Percentiles rank a stretch among this genome's conserved stretches.
phyloP scores from a whole-genome alignment of 108 stramenopile species.

The Heterococcus sp. region DNA sequence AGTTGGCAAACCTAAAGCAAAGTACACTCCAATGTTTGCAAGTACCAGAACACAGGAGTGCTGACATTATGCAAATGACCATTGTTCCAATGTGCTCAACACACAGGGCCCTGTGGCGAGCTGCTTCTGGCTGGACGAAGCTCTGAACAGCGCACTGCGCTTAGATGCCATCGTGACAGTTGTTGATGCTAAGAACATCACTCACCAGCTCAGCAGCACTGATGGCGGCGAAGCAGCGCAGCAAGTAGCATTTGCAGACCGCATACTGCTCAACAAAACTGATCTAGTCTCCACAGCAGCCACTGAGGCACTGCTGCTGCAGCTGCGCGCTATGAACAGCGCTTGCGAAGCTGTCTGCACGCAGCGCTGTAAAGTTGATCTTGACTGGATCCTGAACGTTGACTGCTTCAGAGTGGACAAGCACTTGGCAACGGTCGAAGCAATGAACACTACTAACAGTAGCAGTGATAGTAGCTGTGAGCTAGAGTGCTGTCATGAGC shows the following conservation, averaged over 20 bases:
- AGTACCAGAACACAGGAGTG: no score
- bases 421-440: not conserved
- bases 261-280: constrained; percentile 59
- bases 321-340: constrained; percentile 66
- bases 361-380: constrained; percentile 71
- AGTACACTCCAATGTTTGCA: no score
- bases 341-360: constrained; percentile 72
- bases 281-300: constrained; percentile 50
- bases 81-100: no score
- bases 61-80: no score
- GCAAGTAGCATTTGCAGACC: constrained; percentile 80
- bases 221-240: constrained; percentile 80
- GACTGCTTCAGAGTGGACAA: constrained; percentile 77
- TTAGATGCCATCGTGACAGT: constrained; percentile 89
- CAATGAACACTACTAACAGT: constrained; percentile 7
- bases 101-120: constrained; percentile 75
- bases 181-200: constrained; percentile 85
- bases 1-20: no score
- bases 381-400: constrained; percentile 78
- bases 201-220: constrained; percentile 69
- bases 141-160: constrained; percentile 61
- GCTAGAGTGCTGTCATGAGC: not conserved
- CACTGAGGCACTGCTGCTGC: constrained; percentile 45
- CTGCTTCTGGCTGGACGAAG: constrained; percentile 92
- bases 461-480: not conserved